Conservation (phyloP, 2,329 filamentous ascomycete species). For the Westerdykella ornata region DNA sequence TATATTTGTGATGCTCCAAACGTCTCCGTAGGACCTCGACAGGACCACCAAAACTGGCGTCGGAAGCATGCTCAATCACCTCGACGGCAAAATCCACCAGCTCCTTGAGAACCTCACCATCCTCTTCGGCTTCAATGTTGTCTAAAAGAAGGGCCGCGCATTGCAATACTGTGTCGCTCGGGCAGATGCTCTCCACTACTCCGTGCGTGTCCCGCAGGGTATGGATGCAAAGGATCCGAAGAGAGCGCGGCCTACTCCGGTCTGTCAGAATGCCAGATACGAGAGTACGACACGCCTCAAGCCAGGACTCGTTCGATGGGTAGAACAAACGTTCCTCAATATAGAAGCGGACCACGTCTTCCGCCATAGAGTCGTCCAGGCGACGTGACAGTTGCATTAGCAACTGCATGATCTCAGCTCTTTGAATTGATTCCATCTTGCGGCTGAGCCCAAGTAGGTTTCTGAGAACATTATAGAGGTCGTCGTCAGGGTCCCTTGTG, state of each 20-base stretch:
- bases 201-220: constrained; percentile 49
- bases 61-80: constrained; percentile 55
- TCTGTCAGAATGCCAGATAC: constrained; percentile 60
- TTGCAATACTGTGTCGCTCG: constrained; percentile 51
- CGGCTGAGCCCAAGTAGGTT: constrained; percentile 26
- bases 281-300: constrained; percentile 55
- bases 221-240: constrained; percentile 57
- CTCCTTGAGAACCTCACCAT: constrained; percentile 58
- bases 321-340: constrained; percentile 64
- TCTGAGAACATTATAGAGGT: constrained; percentile 22
- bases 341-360: constrained; percentile 60
- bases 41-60: constrained; percentile 50
- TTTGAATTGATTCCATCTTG: constrained; percentile 52
- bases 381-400: constrained; percentile 56
- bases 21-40: constrained; percentile 40
- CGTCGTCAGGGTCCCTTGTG: constrained; percentile 17
- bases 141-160: constrained; percentile 57
- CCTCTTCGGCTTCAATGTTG: constrained; percentile 56
- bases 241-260: constrained; percentile 52
- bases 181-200: constrained; percentile 50
- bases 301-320: constrained; percentile 63
- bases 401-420: constrained; percentile 60
- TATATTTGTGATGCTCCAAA: constrained; percentile 15
- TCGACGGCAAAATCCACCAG: constrained; percentile 59
- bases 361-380: constrained; percentile 58